phyloP scores from a whole-genome alignment of 371 early-diverging fungal species.

The Mortierella sp. region DNA sequence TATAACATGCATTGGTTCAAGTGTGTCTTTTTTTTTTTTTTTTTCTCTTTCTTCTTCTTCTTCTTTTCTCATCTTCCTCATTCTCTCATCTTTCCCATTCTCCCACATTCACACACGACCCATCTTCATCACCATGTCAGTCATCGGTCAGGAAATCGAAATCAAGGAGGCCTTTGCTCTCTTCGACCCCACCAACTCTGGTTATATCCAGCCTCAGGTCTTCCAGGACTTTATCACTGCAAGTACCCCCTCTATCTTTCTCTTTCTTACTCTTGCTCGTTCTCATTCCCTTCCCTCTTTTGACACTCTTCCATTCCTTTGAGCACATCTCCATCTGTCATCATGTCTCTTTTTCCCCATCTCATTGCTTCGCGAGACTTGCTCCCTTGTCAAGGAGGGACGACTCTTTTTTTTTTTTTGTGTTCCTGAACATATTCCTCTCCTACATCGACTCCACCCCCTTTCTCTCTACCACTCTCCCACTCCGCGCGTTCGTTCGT shows the following conservation, averaged over 20 bases:
- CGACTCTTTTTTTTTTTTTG: neutral
- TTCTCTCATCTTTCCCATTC: conserved; percentile 6
- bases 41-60: conserved; percentile 1
- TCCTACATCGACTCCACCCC: no score
- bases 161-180: conserved; percentile 52
- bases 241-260: conserved; percentile 7
- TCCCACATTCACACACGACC: conserved; percentile 1
- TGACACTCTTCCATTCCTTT: neutral
- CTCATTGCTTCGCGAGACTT: no score
- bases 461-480: no score
- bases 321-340: neutral
- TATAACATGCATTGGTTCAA: neutral
- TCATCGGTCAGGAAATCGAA: conserved; percentile 48
- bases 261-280: neutral
- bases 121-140: conserved; percentile 1
- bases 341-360: neutral
- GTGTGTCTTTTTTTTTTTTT: conserved; percentile 4
- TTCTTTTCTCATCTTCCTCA: neutral
- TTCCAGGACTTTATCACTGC: conserved; percentile 42
- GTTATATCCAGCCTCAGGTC: conserved; percentile 47
- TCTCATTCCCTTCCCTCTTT: neutral
- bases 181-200: conserved; percentile 53
- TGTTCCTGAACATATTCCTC: no score
- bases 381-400: neutral
- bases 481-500: no score